A percentile compares a stretch with the other conserved stretches of the same genome.
Evolutionary conservation across 23 red algal genomes (phyloP).

Genomic region (Porphyridium purpureum): DNA sequence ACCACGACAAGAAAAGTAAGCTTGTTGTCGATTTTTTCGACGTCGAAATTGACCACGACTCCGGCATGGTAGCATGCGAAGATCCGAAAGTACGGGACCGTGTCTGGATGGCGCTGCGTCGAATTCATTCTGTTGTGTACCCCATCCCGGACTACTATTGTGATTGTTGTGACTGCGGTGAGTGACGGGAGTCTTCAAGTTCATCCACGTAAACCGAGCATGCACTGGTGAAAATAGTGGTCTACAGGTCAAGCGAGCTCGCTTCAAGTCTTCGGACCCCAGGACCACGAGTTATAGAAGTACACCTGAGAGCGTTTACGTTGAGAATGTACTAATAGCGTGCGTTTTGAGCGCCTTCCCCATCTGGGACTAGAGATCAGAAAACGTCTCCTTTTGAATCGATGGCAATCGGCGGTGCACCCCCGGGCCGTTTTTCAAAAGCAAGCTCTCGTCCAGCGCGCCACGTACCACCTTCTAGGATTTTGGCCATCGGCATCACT

Average conservation of each 20-base stretch:
- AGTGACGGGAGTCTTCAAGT: too few species aligned
- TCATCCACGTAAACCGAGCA: too few species aligned
- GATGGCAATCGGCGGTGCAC: background rate
- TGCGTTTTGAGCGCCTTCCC: too few species aligned
- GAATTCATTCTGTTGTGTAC: constrained; percentile 76
- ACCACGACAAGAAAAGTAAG: constrained; percentile 16
- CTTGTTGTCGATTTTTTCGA: constrained; percentile 38
- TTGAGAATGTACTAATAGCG: too few species aligned
- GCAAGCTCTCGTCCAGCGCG: background rate
- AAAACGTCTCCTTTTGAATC: background rate
- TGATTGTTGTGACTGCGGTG: constrained; percentile 43
- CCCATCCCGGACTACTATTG: constrained; percentile 92
- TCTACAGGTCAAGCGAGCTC: too few species aligned
- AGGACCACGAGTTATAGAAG: too few species aligned
- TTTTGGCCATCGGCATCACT: background rate
- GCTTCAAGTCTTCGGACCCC: too few species aligned
- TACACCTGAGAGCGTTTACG: too few species aligned
- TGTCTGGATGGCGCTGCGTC: constrained; percentile 53
- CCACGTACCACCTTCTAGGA: constrained; percentile 1
- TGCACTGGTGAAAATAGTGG: too few species aligned
- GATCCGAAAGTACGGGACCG: constrained; percentile 31
- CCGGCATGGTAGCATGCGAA: constrained; percentile 61
- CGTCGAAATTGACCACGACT: constrained; percentile 66
- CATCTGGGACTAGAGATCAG: too few species aligned
- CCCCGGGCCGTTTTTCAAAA: background rate